phyloP scores from a whole-genome alignment of 805 yeast genomes.

The Saccharomycopsis schoenii region DNA sequence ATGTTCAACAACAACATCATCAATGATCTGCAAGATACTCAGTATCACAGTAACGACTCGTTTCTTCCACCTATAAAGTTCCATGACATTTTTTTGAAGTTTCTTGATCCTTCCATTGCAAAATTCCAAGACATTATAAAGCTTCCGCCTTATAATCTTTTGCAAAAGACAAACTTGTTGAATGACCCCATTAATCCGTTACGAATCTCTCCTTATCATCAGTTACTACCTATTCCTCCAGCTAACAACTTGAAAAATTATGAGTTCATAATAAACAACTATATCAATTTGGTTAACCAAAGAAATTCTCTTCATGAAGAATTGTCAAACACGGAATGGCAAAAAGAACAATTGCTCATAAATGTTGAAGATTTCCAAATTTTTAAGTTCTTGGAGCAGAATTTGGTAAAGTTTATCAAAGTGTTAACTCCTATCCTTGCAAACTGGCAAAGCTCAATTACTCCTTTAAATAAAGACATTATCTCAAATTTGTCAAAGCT shows the following conservation, averaged over 20 bases:
- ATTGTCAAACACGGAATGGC: background rate
- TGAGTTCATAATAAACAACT: slow-evolving; percentile 12
- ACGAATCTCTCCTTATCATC: slow-evolving; percentile 17
- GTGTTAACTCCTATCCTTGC: slow-evolving; percentile 9
- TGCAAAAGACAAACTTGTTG: slow-evolving; percentile 15
- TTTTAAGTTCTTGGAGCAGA: slow-evolving; percentile 14
- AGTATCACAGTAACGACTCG: background rate
- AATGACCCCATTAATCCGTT: slow-evolving; percentile 18
- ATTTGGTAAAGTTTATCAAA: slow-evolving; percentile 1
- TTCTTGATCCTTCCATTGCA: slow-evolving; percentile 15
- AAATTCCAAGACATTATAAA: slow-evolving; percentile 13
- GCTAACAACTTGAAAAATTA: slow-evolving; percentile 7
- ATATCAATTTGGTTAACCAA: slow-evolving; percentile 6
- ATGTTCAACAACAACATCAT: slow-evolving; percentile 1
- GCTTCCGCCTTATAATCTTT: slow-evolving; percentile 12
- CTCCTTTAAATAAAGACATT: slow-evolving; percentile 36
- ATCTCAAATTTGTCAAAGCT: slow-evolving; percentile 62
- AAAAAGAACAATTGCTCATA: slow-evolving; percentile 14
- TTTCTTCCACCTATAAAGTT: slow-evolving; percentile 8
- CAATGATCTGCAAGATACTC: background rate
- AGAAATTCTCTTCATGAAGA: slow-evolving; percentile 11
- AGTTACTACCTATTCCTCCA: slow-evolving; percentile 14
- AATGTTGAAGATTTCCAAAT: slow-evolving; percentile 15
- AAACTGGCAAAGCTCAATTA: slow-evolving; percentile 20
- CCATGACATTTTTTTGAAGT: slow-evolving; percentile 15